Evolutionary conservation across 2,329 filamentous ascomycete genomes (phyloP).

Genomic region (Fonsecaea multimorphosa): DNA sequence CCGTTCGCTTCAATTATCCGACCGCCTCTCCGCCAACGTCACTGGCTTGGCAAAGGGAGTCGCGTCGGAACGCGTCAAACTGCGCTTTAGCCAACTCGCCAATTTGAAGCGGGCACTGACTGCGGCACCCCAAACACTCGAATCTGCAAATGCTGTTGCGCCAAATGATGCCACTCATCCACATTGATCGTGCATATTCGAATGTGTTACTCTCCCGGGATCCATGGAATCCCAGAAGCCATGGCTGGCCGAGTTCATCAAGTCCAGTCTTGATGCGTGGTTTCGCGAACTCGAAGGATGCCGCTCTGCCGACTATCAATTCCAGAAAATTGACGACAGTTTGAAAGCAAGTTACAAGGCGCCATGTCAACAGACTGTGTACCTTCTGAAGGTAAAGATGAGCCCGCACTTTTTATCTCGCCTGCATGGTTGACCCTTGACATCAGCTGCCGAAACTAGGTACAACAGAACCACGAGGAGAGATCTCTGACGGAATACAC

Average conservation of each 20-base stretch:
- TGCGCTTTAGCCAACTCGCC: neutral
- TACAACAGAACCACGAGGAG: constrained; percentile 1
- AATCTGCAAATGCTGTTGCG: too few relatives aligned
- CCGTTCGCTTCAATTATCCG: neutral
- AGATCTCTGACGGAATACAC: constrained; percentile 26
- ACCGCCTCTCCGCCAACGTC: constrained; percentile 3
- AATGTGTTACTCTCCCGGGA: neutral
- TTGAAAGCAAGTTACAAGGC: constrained; percentile 3
- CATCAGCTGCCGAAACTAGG: constrained; percentile 4
- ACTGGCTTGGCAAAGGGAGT: neutral
- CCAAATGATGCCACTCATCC: neutral
- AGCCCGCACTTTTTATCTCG: neutral
- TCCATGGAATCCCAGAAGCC: constrained; percentile 21
- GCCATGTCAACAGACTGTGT: neutral
- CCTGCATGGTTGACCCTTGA: neutral
- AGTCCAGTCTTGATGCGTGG: constrained; percentile 12
- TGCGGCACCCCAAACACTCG: neutral
- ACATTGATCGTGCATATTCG: neutral
- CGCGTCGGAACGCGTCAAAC: constrained; percentile 2
- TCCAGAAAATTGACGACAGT: neutral
- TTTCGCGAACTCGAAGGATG: constrained; percentile 5
- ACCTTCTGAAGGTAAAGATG: constrained; percentile 3
- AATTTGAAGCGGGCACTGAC: neutral
- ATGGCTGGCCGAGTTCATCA: constrained; percentile 26
- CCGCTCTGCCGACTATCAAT: constrained; percentile 1